Conservation (phyloP, 257 asterid species). For the Vinca minor region DNA sequence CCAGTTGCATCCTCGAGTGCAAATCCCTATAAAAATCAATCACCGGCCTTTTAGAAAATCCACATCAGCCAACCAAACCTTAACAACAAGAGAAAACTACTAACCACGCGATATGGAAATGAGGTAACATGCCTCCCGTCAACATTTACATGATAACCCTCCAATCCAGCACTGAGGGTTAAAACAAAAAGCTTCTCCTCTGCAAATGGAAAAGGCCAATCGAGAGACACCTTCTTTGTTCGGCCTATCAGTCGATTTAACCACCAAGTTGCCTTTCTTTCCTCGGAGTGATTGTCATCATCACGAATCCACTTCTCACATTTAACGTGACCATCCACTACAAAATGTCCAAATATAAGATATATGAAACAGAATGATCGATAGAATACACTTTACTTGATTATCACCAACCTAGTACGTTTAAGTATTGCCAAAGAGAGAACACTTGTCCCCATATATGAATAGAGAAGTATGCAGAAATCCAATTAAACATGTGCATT, state of each 20-base stretch:
- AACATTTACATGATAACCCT: constrained; percentile 81
- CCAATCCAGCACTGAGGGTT: constrained; percentile 93
- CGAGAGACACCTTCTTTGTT: constrained; percentile 56
- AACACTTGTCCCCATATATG: background rate
- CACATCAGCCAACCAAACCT: background rate
- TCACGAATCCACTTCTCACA: constrained; percentile 84
- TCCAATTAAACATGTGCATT: background rate
- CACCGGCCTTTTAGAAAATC: constrained; percentile 10
- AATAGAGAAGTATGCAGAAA: background rate
- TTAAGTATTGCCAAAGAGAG: background rate
- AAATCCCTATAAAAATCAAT: constrained; percentile 52
- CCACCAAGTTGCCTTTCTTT: constrained; percentile 81
- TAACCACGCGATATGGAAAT: constrained; percentile 87
- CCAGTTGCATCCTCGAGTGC: constrained; percentile 97
- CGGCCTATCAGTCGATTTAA: constrained; percentile 66
- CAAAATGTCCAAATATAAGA: constrained; percentile 17
- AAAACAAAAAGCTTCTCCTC: constrained; percentile 77
- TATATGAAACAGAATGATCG: constrained; percentile 3
- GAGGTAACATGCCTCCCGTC: constrained; percentile 96
- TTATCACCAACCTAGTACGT: background rate
- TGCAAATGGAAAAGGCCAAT: constrained; percentile 89
- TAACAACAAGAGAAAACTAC: constrained; percentile 17
- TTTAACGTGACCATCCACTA: constrained; percentile 74
- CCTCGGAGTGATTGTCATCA: constrained; percentile 56
- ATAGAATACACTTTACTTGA: background rate